These are phyloP conservation scores for Saccharomyces hybrid DNA, from an alignment of 1,139 yeast species.

Conservation along the genomic window DNA sequence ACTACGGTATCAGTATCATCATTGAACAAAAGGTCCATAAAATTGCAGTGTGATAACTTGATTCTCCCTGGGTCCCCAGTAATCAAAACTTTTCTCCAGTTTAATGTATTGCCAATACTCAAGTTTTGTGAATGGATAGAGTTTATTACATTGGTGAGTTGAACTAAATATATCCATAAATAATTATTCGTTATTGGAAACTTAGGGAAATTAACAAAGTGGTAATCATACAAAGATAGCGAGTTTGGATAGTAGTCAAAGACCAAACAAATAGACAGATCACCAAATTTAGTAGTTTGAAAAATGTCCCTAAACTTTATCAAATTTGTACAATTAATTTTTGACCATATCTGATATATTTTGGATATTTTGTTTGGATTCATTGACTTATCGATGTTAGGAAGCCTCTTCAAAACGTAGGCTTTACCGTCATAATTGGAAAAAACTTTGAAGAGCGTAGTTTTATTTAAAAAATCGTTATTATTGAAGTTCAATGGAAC, in stretches of 20 bases:
- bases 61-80: constrained; percentile 62
- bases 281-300: constrained; percentile 81
- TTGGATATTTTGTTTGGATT: constrained; percentile 49
- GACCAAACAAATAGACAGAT: constrained; percentile 53
- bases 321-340: constrained; percentile 47
- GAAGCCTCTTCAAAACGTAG: constrained; percentile 69
- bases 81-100: constrained; percentile 62
- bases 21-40: constrained; percentile 34
- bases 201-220: constrained; percentile 38
- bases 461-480: constrained; percentile 24
- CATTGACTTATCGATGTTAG: constrained; percentile 41
- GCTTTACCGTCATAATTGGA: constrained; percentile 73
- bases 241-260: constrained; percentile 67
- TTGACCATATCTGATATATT: constrained; percentile 46
- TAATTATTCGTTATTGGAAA: constrained; percentile 51
- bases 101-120: constrained; percentile 52
- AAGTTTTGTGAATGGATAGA: constrained; percentile 56
- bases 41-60: constrained; percentile 65
- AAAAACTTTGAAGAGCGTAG: constrained; percentile 65
- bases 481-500: constrained; percentile 68
- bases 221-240: constrained; percentile 48
- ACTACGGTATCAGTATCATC: constrained; percentile 24
- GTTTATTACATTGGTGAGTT: constrained; percentile 58
- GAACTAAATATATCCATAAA: constrained; percentile 71
- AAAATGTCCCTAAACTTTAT: constrained; percentile 74